A percentile compares a stretch with the other conserved stretches of the same genome.
Evolutionary conservation across 2,329 filamentous ascomycete genomes (phyloP).

Genomic region (Ceratocystis lukuohia): DNA sequence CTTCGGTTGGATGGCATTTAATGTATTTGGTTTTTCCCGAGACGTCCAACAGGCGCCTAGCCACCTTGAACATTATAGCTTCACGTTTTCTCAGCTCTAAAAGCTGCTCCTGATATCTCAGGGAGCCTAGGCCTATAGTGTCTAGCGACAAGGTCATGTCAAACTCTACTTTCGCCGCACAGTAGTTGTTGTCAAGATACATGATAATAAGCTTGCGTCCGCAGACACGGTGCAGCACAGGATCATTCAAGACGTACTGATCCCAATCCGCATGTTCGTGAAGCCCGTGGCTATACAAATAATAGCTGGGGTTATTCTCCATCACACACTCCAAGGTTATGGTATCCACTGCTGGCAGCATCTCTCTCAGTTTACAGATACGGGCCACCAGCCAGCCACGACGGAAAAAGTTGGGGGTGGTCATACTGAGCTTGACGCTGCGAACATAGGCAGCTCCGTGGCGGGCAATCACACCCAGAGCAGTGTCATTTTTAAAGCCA

Average conservation of each 20-base stretch:
- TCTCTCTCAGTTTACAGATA: not conserved
- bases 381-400: not conserved
- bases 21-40: no score
- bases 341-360: not conserved
- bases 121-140: not conserved
- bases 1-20: no score
- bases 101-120: no score
- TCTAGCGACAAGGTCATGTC: not conserved
- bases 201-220: not conserved
- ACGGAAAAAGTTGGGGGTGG: not conserved
- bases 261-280: not conserved
- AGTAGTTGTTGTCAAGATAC: constrained; percentile 19
- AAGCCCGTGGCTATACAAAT: not conserved
- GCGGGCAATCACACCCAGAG: not conserved
- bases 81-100: no score
- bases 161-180: not conserved
- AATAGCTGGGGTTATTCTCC: no score
- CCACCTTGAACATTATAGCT: no score
- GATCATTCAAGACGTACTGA: constrained; percentile 24
- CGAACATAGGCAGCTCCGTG: not conserved
- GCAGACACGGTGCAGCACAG: not conserved
- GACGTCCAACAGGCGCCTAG: no score
- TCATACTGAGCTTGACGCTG: constrained; percentile 11
- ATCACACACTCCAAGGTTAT: not conserved
- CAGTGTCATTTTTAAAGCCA: constrained; percentile 8